Percentiles rank a stretch among this genome's conserved stretches.
Evolutionary conservation across 306 rosid species (phyloP).

Genomic region (Arachis stenosperma): DNA sequence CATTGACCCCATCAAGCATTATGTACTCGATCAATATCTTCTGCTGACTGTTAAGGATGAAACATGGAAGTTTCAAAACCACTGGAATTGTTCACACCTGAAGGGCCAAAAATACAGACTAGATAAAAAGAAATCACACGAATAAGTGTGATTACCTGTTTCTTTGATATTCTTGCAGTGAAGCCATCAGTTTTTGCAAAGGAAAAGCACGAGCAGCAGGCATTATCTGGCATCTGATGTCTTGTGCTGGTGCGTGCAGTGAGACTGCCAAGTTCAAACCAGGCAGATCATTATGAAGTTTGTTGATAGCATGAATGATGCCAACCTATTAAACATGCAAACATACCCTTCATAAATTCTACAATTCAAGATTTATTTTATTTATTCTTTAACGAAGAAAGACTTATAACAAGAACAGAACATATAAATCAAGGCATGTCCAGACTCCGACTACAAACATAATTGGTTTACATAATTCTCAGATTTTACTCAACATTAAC

Average conservation of each 20-base stretch:
- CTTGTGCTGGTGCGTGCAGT: conserved; percentile 92
- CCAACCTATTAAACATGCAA: conserved; percentile 69
- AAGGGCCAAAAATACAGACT: not conserved
- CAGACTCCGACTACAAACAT: not conserved
- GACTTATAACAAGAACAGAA: conserved; percentile 6
- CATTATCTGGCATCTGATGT: conserved; percentile 96
- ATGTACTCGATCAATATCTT: conserved; percentile 95
- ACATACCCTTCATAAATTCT: conserved; percentile 28
- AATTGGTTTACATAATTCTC: conserved; percentile 11
- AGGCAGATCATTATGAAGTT: conserved; percentile 83
- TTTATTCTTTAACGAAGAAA: not conserved
- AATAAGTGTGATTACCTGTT: conserved; percentile 52
- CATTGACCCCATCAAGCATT: conserved; percentile 96
- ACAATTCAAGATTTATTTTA: conserved; percentile 20
- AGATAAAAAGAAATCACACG: not conserved
- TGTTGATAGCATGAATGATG: conserved; percentile 87
- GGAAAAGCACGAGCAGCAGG: conserved; percentile 99
- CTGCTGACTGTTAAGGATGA: conserved; percentile 62
- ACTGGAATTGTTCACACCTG: conserved; percentile 10
- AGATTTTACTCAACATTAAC: conserved; percentile 15
- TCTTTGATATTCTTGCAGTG: conserved; percentile 81
- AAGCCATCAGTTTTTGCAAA: conserved; percentile 79
- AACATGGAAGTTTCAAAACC: conserved; percentile 22
- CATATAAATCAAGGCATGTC: conserved; percentile 11
- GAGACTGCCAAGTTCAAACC: conserved; percentile 98